Percentiles rank a stretch among this genome's conserved stretches.
phyloP scores from a whole-genome alignment of 345 rosid genomes.

The Xanthoceras sorbifolium region DNA sequence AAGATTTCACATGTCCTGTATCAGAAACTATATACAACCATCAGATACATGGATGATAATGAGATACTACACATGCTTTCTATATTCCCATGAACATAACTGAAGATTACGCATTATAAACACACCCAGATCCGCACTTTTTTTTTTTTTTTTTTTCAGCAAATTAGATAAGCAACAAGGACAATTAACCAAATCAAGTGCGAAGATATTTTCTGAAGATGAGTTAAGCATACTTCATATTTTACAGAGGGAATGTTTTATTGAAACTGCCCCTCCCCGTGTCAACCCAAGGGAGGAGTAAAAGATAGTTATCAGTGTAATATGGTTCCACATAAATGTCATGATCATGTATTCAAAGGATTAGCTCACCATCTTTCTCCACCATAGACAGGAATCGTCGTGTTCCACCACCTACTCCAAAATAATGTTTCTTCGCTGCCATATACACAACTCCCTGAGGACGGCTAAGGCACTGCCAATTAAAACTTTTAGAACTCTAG shows the following conservation, averaged over 20 bases:
- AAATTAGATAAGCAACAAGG: not conserved
- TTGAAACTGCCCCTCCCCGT: too few species aligned
- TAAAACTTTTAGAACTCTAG: conserved; percentile 22
- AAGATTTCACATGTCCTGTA: not conserved
- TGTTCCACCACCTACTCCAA: conserved; percentile 97
- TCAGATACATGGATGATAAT: not conserved
- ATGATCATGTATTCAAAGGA: not conserved
- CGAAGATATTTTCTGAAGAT: not conserved
- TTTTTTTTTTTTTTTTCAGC: too few species aligned
- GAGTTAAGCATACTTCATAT: too few species aligned
- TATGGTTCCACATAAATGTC: not conserved
- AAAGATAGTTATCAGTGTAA: not conserved
- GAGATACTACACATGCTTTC: not conserved
- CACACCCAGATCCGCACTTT: not conserved
- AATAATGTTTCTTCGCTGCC: conserved; percentile 93
- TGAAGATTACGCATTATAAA: not conserved
- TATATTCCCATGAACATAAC: not conserved
- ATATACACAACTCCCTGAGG: conserved; percentile 74
- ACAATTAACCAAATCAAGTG: not conserved
- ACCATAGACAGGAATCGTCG: conserved; percentile 74
- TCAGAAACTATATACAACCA: not conserved
- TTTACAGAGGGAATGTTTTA: not conserved
- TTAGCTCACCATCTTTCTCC: conserved; percentile 71
- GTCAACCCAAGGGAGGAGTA: not conserved
- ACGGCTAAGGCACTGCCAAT: conserved; percentile 52